These are phyloP conservation scores for Citrus unshiu DNA, from an alignment of 345 rosid species.

Conservation along the genomic window DNA sequence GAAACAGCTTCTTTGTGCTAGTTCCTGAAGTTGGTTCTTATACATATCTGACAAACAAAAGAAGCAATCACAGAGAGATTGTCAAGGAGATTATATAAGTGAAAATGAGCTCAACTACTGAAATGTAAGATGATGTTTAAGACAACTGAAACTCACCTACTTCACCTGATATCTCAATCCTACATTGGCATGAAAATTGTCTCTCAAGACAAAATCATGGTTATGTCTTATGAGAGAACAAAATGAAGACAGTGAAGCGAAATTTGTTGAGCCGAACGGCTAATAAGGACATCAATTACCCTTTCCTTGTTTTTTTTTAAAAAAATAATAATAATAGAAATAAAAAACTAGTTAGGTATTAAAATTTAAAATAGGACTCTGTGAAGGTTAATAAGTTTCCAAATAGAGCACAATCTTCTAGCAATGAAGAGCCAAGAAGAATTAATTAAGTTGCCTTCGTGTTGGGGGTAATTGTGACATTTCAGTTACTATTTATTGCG, in stretches of 20 bases:
- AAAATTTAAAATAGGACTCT: constrained; percentile 6
- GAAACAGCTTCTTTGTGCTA: constrained; percentile 81
- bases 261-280: constrained; percentile 4
- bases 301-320: neutral
- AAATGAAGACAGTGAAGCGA: constrained; percentile 1
- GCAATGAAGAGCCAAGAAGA: neutral
- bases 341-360: neutral
- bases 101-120: constrained; percentile 5
- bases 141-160: constrained; percentile 28
- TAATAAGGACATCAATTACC: neutral
- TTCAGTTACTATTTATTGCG: neutral
- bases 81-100: neutral
- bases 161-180: constrained; percentile 22
- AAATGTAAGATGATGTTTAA: constrained; percentile 10
- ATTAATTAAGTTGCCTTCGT: neutral
- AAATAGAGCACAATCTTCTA: constrained; percentile 10
- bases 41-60: constrained; percentile 41
- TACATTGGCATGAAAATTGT: constrained; percentile 25
- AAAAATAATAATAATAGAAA: too few relatives aligned
- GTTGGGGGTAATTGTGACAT: constrained; percentile 12
- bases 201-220: constrained; percentile 12
- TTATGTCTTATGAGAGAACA: neutral
- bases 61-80: neutral
- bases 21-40: constrained; percentile 72
- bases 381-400: neutral